Evolutionary conservation across 495 filamentous ascomycete species (phyloP).

Genomic region (Penicillium coprophilum): DNA sequence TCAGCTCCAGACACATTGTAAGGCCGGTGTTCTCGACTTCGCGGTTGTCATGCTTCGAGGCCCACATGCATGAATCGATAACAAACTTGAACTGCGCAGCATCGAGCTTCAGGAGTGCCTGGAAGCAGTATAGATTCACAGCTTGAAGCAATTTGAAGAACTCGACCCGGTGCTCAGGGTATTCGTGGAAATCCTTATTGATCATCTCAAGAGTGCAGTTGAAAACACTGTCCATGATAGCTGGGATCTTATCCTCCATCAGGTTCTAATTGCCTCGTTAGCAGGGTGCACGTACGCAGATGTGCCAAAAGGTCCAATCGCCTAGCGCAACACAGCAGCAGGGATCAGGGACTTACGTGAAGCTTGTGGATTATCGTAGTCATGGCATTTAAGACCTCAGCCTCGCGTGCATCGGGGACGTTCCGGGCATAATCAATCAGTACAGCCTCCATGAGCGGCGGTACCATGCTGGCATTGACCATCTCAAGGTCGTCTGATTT

Average conservation of each 20-base stretch:
- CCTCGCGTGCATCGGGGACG: slow-evolving; percentile 92
- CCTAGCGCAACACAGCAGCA: background rate
- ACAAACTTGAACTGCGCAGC: slow-evolving; percentile 97
- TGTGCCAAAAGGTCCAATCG: too few relatives aligned
- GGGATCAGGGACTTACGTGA: slow-evolving; percentile 66
- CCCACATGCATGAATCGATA: slow-evolving; percentile 99
- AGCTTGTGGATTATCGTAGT: slow-evolving; percentile 95
- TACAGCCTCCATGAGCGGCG: slow-evolving; percentile 93
- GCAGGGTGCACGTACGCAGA: background rate
- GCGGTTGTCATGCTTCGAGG: slow-evolving; percentile 98
- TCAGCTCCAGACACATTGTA: slow-evolving; percentile 97
- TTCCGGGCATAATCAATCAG: slow-evolving; percentile 96
- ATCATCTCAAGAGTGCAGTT: slow-evolving; percentile 99
- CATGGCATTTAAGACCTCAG: slow-evolving; percentile 96
- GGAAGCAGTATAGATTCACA: slow-evolving; percentile 97
- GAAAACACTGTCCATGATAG: slow-evolving; percentile 98
- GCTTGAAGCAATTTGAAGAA: slow-evolving; percentile 96
- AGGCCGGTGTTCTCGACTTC: slow-evolving; percentile 97
- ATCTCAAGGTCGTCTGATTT: slow-evolving; percentile 96
- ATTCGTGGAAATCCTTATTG: slow-evolving; percentile 99
- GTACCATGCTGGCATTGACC: slow-evolving; percentile 88
- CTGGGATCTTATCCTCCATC: slow-evolving; percentile 97
- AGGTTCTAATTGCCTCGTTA: slow-evolving; percentile 53
- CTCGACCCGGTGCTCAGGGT: slow-evolving; percentile 95
- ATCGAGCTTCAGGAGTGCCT: slow-evolving; percentile 88